Evolutionary conservation across 306 rosid genomes (phyloP), one percentile per base, ranked within the genome.

Genomic region (Glycine soja): DNA sequence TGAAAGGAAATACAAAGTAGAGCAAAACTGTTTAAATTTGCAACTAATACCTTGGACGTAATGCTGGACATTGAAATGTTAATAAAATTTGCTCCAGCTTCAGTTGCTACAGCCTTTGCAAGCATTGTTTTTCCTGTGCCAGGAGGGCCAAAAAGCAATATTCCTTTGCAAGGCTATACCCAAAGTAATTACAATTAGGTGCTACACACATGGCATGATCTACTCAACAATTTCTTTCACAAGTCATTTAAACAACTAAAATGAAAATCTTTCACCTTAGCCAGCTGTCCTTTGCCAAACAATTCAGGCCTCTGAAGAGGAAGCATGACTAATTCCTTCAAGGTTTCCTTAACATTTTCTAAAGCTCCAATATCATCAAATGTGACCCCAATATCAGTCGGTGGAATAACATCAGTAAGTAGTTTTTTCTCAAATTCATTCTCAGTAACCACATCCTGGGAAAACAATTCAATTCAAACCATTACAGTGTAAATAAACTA

Each of bases 101-200:
- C 99, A 19, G 99, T 95, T 72, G 99, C 99, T 77, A 95, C 99
- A 80, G 99, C 99, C 88, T 95, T 95, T 69, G 99, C 99, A 19
- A 95, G 99, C 99, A 95, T 95, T 24, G 99, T 95, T 82, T 95
- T 95, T 62, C 99, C 99, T 11, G 99, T 95, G 57, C 99, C 99
- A 32, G 99, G 99, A n/a, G 99, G 99, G 0, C 99, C 99, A 84
- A 95, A 95, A 64, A 95, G 92, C 86, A 95, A 86, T 81, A 95
- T 95, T 80, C 99, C 99, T 87, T 95, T 95, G 92, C 97, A 93
- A 59, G 99, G 97, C 99, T 95, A 83, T 62, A 79, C 47, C 30
- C 72, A 61, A 65, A 81, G 42, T 48, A 86, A 66, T 59, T 10
- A 36, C 58, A 66, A 43, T 87, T 43, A 73, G 73, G 43, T 13